These are phyloP conservation scores for Lachancea cidri DNA, from an alignment of 805 yeast genomes.

Conservation along the genomic window DNA sequence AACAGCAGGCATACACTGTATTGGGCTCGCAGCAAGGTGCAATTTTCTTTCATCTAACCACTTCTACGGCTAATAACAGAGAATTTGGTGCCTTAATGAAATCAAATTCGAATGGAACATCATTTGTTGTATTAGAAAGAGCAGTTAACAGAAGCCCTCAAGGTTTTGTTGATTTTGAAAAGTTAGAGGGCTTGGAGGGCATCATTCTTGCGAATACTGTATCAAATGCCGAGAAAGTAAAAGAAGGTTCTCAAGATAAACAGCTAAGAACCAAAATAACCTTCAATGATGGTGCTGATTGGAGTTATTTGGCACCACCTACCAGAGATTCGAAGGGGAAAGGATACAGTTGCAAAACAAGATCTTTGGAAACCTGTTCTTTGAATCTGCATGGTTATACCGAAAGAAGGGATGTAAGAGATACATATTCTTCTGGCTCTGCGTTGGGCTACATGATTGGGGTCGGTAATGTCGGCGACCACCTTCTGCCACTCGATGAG, in stretches of 20 bases:
- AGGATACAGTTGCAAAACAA: conserved; percentile 47
- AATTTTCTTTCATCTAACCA: conserved; percentile 78
- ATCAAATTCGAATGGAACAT: conserved; percentile 88
- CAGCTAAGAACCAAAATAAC: conserved; percentile 67
- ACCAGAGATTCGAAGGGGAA: conserved; percentile 54
- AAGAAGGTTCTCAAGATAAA: conserved; percentile 37
- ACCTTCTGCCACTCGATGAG: conserved; percentile 43
- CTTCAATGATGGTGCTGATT: conserved; percentile 86
- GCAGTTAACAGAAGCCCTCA: conserved; percentile 65
- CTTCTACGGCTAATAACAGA: conserved; percentile 41
- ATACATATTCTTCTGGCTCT: conserved; percentile 80
- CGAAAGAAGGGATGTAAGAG: conserved; percentile 77
- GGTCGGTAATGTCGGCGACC: conserved; percentile 86
- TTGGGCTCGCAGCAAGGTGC: conserved; percentile 68
- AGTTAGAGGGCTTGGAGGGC: conserved; percentile 79
- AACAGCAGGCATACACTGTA: conserved; percentile 71
- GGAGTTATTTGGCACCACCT: conserved; percentile 74
- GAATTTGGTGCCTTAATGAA: conserved; percentile 80
- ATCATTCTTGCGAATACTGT: conserved; percentile 72
- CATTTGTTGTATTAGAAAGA: conserved; percentile 62
- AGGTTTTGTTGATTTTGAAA: conserved; percentile 89
- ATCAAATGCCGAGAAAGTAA: conserved; percentile 40
- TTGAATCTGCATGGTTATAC: conserved; percentile 87
- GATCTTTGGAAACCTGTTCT: conserved; percentile 57
- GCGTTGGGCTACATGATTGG: conserved; percentile 87